Percentiles rank a stretch among this genome's conserved stretches.
Evolutionary conservation across 495 filamentous ascomycete genomes (phyloP).

Genomic region (Aspergillus sclerotioniger): DNA sequence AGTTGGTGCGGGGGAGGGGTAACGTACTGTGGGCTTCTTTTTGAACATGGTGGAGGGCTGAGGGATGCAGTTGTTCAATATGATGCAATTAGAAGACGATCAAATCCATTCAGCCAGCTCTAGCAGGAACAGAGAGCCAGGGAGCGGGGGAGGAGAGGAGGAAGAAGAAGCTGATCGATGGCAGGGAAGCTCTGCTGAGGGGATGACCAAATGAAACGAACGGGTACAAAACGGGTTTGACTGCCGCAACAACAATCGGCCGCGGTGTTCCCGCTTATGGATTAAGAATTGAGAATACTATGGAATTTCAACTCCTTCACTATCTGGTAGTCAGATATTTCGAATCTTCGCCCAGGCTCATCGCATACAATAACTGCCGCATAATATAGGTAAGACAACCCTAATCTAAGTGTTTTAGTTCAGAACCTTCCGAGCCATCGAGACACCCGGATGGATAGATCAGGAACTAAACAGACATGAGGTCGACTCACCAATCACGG

Average conservation of each 20-base stretch:
- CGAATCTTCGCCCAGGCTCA: not conserved
- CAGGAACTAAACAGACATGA: too few species aligned
- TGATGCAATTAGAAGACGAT: not conserved
- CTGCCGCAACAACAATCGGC: conserved; percentile 27
- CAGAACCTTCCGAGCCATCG: not conserved
- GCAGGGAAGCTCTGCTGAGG: conserved; percentile 1
- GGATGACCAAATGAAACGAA: conserved; percentile 6
- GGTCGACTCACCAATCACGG: not conserved
- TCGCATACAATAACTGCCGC: not conserved
- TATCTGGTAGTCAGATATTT: not conserved
- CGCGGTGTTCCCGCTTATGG: conserved; percentile 11
- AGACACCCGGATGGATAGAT: not conserved
- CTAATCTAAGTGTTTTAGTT: not conserved
- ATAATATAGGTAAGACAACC: not conserved
- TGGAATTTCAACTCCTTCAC: too few species aligned
- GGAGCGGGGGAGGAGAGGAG: not conserved
- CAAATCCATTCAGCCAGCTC: not conserved
- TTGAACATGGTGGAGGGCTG: conserved; percentile 61
- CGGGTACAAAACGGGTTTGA: conserved; percentile 15
- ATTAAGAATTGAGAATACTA: too few species aligned
- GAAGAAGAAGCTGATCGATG: not conserved
- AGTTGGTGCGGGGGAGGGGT: conserved; percentile 29
- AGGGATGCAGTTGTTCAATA: not conserved
- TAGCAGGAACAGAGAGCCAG: not conserved
- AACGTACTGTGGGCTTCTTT: conserved; percentile 68